Conservation (phyloP, 1,284 basidiomycete species). For the Stereum hirsutum region DNA sequence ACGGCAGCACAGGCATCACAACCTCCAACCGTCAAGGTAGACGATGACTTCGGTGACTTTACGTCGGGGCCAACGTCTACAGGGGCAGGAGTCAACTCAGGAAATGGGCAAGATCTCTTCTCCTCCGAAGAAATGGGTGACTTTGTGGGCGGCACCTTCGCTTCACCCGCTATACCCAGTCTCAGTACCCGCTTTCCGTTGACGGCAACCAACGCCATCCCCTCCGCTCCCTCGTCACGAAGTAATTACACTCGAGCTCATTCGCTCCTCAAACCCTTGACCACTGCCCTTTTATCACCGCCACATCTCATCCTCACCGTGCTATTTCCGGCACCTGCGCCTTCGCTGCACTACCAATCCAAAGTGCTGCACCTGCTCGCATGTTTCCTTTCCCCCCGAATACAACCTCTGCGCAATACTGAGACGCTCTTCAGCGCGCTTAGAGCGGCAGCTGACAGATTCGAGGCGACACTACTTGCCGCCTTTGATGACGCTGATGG, state of each 20-base stretch:
- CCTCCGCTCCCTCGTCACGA: conserved; percentile 27
- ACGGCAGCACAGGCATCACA: conserved; percentile 26
- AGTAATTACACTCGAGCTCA: conserved; percentile 61
- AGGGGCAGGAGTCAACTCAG: conserved; percentile 1
- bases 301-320: conserved; percentile 52
- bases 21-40: conserved; percentile 50
- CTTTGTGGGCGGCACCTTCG: conserved; percentile 34
- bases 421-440: conserved; percentile 53
- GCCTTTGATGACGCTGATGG: conserved; percentile 82
- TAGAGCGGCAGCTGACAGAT: conserved; percentile 76
- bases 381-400: conserved; percentile 56
- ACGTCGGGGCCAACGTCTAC: conserved; percentile 34
- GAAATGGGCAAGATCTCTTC: conserved; percentile 15
- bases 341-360: conserved; percentile 39
- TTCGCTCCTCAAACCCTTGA: conserved; percentile 48
- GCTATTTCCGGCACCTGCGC: conserved; percentile 30
- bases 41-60: conserved; percentile 93
- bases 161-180: too few species aligned
- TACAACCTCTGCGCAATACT: conserved; percentile 64
- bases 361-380: conserved; percentile 61
- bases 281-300: conserved; percentile 37
- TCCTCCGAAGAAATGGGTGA: conserved; percentile 39
- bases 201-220: conserved; percentile 12
- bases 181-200: conserved; percentile 14
- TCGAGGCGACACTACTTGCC: conserved; percentile 76